Base-by-base conservation (phyloP, 192 early-diverging fungal genomes). In the Backusella mclennaniae region DNA sequence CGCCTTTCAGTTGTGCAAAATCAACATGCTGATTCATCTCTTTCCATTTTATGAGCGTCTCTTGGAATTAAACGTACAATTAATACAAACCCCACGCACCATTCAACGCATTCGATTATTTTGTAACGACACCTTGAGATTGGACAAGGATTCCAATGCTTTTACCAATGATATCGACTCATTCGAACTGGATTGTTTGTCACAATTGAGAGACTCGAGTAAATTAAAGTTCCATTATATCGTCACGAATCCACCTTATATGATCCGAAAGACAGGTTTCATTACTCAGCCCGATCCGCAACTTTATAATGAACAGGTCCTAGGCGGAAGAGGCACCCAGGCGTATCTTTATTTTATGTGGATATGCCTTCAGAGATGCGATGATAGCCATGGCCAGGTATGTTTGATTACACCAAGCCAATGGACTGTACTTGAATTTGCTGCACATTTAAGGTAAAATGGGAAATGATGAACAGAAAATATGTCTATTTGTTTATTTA, bases 351-450 rank as follows among this genome's bases (percentile, higher is more conserved):
- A 90, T 39, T 90, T 90, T 73, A 84, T 90, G 26, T 88, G 87
- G 87, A 81, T 90, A 39, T 86, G 83, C 36, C 79, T 88, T 4
- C 87, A 90, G 63, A 72, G 88, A 23, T 77, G 82, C 56, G 80
- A 85, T 35, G 82, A 83, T 36, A 67, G 69, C 4, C 44, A 52
- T 52, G 89, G 89, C 4, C 80, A 86, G 26, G 67, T 84, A 14
- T 90, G 89, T 71, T 82, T 88, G 66, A 87, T 90, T 35, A 90
- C 87, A 76, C 86, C 89, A 9, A 90, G 87, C 69, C 89, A 90
- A 75, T 90, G 89, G 89, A 82, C 86, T 26, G 82, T 86, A n/a
- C 67, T 90, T 63, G 86, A 87, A 63, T 88, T 88, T 82, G 89
- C 87, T 1, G 73, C 83, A 26, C 80, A 85, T 63, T 59, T 90